These are phyloP conservation scores for Friedmanniomyces simplex DNA, from an alignment of 495 filamentous ascomycete species.

Conservation along the genomic window DNA sequence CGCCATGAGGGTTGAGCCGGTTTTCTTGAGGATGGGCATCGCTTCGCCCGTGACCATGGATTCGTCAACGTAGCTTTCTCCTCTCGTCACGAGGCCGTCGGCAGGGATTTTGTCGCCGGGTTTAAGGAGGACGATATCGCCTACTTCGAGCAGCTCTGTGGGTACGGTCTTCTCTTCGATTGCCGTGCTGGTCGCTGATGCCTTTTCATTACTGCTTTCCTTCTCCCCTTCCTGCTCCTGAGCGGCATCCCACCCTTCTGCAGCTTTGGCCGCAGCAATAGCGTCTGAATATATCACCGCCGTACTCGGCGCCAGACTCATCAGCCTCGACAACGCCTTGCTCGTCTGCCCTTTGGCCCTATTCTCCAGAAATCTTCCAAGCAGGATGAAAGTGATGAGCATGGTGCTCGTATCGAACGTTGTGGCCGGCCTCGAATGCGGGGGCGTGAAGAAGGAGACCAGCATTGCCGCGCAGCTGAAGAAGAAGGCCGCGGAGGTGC, in stretches of 20 bases:
- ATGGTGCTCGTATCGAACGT: constrained; percentile 98
- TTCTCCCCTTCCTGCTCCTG: constrained; percentile 17
- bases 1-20: constrained; percentile 73
- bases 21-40: constrained; percentile 79
- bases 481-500: constrained; percentile 95
- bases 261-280: constrained; percentile 82
- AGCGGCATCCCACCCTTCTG: constrained; percentile 56
- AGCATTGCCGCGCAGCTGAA: constrained; percentile 87
- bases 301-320: constrained; percentile 94
- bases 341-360: constrained; percentile 94
- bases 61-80: constrained; percentile 90
- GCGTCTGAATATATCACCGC: constrained; percentile 97
- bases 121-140: constrained; percentile 83
- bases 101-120: constrained; percentile 96
- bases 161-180: constrained; percentile 73
- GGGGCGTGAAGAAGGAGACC: constrained; percentile 57
- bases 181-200: constrained; percentile 36
- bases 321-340: constrained; percentile 84
- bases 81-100: constrained; percentile 75
- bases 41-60: constrained; percentile 98
- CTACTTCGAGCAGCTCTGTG: constrained; percentile 89
- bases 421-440: constrained; percentile 68
- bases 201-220: constrained; percentile 32
- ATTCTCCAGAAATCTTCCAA: constrained; percentile 90
- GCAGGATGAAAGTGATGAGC: constrained; percentile 92